Conservation (phyloP, 192 early-diverging fungal genomes). For the Obelidium mucronatum region DNA sequence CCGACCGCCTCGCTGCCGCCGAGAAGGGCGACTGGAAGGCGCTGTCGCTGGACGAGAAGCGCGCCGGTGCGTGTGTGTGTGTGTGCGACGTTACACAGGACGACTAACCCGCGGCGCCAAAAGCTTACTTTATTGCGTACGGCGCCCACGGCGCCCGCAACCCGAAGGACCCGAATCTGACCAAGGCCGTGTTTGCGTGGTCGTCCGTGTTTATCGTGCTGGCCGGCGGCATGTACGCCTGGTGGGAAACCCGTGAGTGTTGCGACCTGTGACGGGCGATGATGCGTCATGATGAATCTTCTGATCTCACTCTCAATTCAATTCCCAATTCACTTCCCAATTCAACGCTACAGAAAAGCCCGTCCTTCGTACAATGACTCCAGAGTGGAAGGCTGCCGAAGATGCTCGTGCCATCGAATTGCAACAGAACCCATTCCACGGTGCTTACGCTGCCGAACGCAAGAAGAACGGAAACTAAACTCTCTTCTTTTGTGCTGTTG, state of each 20-base stretch:
- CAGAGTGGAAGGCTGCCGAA: conserved; percentile 58
- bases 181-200: conserved; percentile 64
- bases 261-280: neutral
- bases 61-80: conserved; percentile 70
- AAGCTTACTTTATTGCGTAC: conserved; percentile 95
- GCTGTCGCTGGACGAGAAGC: conserved; percentile 92
- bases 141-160: conserved; percentile 91
- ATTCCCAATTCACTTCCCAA: neutral
- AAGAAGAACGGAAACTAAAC: conserved; percentile 36
- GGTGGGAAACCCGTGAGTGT: conserved; percentile 44
- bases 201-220: conserved; percentile 65
- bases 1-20: conserved; percentile 78
- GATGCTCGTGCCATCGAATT: conserved; percentile 46
- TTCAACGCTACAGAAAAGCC: conserved; percentile 48
- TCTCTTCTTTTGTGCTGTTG: neutral
- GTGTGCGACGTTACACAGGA: neutral
- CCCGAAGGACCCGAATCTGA: conserved; percentile 73
- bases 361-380: conserved; percentile 42
- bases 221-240: conserved; percentile 55
- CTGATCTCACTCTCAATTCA: conserved; percentile 10
- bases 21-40: conserved; percentile 98
- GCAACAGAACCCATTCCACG: conserved; percentile 59
- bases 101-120: neutral
- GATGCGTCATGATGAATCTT: neutral
- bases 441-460: conserved; percentile 46